Evolutionary conservation across 73 alveolate genomes (phyloP).

Genomic region (Uronychia setigera): DNA sequence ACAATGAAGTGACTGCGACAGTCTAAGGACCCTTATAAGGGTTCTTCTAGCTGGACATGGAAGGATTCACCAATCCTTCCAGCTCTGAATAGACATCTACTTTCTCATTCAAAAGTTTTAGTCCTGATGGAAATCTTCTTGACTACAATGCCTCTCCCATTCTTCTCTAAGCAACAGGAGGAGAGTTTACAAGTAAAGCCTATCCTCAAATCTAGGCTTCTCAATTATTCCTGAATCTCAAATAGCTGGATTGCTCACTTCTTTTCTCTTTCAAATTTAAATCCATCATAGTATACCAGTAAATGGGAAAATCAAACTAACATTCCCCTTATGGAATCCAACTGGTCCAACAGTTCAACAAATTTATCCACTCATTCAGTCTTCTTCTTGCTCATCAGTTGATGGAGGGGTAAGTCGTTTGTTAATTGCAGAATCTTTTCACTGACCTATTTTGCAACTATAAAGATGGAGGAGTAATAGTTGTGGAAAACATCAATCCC

Average conservation of each 20-base stretch:
- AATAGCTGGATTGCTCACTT: not conserved
- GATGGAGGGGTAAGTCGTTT: not conserved
- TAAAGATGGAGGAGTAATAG: not conserved
- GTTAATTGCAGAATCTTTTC: not conserved
- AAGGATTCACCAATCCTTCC: slow-evolving; percentile 2
- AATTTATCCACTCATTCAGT: not conserved
- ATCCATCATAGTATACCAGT: not conserved
- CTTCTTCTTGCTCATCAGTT: not conserved
- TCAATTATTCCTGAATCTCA: not conserved
- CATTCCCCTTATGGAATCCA: slow-evolving; percentile 25
- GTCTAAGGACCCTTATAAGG: not conserved
- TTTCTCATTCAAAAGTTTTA: not conserved
- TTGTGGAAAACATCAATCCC: not conserved
- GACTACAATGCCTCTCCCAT: not conserved
- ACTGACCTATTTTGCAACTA: not conserved
- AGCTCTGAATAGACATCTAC: not conserved
- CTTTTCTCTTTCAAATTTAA: not conserved
- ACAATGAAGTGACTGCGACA: not conserved
- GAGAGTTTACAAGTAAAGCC: not conserved
- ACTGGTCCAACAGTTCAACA: not conserved
- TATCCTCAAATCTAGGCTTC: not conserved
- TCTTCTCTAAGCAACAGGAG: not conserved
- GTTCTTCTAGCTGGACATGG: slow-evolving; percentile 5
- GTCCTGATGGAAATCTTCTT: not conserved
- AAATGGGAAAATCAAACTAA: slow-evolving; percentile 8